Evolutionary conservation across 2,329 filamentous ascomycete species (phyloP).

Genomic region (Chaetoscypha palmicola): DNA sequence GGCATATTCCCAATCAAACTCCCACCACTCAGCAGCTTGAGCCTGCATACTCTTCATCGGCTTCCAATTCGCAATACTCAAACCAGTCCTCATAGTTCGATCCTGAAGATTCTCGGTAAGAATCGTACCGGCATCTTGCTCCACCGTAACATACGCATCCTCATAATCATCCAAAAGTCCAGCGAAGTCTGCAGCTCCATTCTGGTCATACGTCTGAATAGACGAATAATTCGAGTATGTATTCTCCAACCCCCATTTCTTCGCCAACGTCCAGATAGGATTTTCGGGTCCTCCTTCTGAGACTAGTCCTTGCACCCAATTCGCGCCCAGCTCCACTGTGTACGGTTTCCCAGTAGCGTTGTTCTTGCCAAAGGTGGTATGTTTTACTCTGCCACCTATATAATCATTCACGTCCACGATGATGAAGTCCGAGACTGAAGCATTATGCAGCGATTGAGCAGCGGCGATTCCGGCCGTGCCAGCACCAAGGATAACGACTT

Average conservation of each 20-base stretch:
- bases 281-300: slow-evolving; percentile 42
- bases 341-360: slow-evolving; percentile 36
- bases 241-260: slow-evolving; percentile 51
- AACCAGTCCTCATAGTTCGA: slow-evolving; percentile 49
- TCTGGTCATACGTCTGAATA: slow-evolving; percentile 54
- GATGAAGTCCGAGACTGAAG: slow-evolving; percentile 55
- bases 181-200: slow-evolving; percentile 45
- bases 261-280: slow-evolving; percentile 54
- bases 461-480: slow-evolving; percentile 58
- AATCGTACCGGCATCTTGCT: slow-evolving; percentile 49
- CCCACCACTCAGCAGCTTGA: slow-evolving; percentile 56
- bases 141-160: slow-evolving; percentile 37
- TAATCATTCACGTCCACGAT: slow-evolving; percentile 57
- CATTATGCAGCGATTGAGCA: slow-evolving; percentile 55
- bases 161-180: slow-evolving; percentile 45
- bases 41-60: slow-evolving; percentile 47
- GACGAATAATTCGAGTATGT: slow-evolving; percentile 51
- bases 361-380: slow-evolving; percentile 37
- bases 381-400: slow-evolving; percentile 55
- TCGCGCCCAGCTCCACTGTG: slow-evolving; percentile 58
- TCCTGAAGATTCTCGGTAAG: slow-evolving; percentile 55
- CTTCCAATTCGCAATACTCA: slow-evolving; percentile 56
- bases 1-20: slow-evolving; percentile 52
- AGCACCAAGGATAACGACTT: slow-evolving; percentile 44
- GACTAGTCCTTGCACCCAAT: slow-evolving; percentile 48